Evolutionary conservation across 768 basidiomycete genomes (phyloP).

Genomic region (Tylopilus sp.): DNA sequence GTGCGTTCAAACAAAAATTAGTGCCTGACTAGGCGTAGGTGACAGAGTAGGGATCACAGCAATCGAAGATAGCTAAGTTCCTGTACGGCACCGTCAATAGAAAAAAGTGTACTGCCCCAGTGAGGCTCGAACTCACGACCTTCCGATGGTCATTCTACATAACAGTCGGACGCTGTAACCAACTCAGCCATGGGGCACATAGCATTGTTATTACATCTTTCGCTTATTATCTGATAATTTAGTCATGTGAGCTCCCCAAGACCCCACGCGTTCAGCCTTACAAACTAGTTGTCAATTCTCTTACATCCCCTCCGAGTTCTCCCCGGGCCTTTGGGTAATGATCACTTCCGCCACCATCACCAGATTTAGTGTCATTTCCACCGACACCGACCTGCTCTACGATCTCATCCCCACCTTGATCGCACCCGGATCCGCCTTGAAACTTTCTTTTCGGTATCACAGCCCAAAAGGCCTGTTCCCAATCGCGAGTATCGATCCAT

Average conservation of each 20-base stretch:
- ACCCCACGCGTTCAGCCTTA: no score
- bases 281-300: no score
- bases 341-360: not conserved
- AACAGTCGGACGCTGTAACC: conserved; percentile 52
- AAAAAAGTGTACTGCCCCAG: conserved; percentile 39
- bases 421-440: conserved; percentile 32
- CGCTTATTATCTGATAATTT: no score
- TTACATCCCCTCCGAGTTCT: no score
- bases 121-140: conserved; percentile 54
- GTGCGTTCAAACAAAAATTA: no score
- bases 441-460: conserved; percentile 95
- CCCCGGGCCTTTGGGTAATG: no score
- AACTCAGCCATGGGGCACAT: conserved; percentile 50
- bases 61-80: no score
- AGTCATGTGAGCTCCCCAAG: no score
- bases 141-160: conserved; percentile 38
- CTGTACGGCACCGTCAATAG: no score
- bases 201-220: no score
- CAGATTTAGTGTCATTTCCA: not conserved
- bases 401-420: conserved; percentile 6
- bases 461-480: conserved; percentile 83
- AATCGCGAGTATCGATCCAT: conserved; percentile 83
- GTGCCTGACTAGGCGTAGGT: no score
- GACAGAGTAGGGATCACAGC: no score
- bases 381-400: not conserved